Base-by-base conservation (phyloP, 768 basidiomycete species). In the Serendipita sp. region DNA sequence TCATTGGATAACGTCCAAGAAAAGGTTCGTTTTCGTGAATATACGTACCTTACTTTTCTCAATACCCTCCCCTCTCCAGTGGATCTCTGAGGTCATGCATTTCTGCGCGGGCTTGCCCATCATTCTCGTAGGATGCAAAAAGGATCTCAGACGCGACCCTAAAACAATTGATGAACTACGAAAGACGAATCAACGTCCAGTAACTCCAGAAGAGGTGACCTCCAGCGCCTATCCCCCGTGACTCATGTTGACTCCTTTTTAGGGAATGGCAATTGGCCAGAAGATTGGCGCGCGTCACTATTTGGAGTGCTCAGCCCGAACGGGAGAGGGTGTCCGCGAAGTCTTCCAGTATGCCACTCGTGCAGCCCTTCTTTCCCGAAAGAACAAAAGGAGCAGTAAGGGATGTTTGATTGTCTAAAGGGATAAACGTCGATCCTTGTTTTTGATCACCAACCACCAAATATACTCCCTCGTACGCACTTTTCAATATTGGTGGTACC, bases 1-100 rank as follows among this genome's bases (percentile, higher is more conserved):
- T 97, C 94, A 56, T 80, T 99, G 67, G 96, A 96, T 76, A 99
- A 99, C 83, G 96, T 99, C 31, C 93, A 97, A 79, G 96, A 99
- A 79, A 98, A 98, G 89, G 96, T 89, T 43, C 64, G 83, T 78
- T 34, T 44, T 26, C 17, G 34, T 34, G 16, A 22, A 53, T 48
- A 50, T 56, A 31, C 45, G 13, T 14, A 60, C 56, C 42, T 30
- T 45, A 24, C 33, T 22, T 26, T 43, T 48, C 2, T 30, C 63
- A 51, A 43, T 28, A 61, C 26, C 63, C 61, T 53, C 65, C 26
- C 42, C 53, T 48, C 56, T 68, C 22, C 68, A 97, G 93, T 99
- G 95, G 95, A 95, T 97, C 70, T 90, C 92, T 42, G 95, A 99
- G 72, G 94, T 99, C 44, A 87, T 91, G 81, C 96, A 98, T 75